Evolutionary conservation across 1,139 yeast species (phyloP).

Genomic region (Saccharomyces hybrid): DNA sequence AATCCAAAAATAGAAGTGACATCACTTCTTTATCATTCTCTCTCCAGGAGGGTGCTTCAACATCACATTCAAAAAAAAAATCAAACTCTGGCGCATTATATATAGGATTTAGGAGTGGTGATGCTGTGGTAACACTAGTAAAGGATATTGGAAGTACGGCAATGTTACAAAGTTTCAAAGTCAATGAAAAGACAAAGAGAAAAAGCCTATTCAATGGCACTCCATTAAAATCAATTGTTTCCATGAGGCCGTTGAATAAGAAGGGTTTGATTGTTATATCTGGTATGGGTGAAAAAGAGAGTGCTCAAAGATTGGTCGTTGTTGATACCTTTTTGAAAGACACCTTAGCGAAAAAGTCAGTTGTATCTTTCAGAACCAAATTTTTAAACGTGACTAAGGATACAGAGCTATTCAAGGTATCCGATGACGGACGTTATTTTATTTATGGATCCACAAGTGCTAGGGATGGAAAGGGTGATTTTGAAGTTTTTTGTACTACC

Average conservation of each 20-base stretch:
- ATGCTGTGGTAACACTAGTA: not conserved
- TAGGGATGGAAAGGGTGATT: slow-evolving; percentile 12
- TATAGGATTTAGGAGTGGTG: not conserved
- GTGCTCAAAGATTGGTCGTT: slow-evolving; percentile 6
- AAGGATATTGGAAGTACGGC: not conserved
- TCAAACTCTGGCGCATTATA: not conserved
- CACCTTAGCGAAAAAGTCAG: not conserved
- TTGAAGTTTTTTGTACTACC: slow-evolving; percentile 18
- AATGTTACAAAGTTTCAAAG: not conserved
- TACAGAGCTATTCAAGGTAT: slow-evolving; percentile 16
- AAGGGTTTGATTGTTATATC: slow-evolving; percentile 3
- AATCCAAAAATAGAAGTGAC: not conserved
- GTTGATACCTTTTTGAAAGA: slow-evolving; percentile 5
- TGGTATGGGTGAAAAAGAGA: slow-evolving; percentile 1
- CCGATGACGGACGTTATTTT: slow-evolving; percentile 15
- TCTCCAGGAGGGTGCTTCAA: not conserved
- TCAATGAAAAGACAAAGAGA: not conserved
- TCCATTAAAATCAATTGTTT: not conserved
- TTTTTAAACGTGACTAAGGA: slow-evolving; percentile 16
- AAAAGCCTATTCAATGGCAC: not conserved
- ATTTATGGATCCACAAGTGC: slow-evolving; percentile 20
- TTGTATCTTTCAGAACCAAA: slow-evolving; percentile 11
- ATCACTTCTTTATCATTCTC: not conserved
- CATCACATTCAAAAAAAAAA: not conserved
- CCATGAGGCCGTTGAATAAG: not conserved